These are phyloP conservation scores for Bidens hawaiensis DNA, from an alignment of 140 eudicot species.

Conservation along the genomic window DNA sequence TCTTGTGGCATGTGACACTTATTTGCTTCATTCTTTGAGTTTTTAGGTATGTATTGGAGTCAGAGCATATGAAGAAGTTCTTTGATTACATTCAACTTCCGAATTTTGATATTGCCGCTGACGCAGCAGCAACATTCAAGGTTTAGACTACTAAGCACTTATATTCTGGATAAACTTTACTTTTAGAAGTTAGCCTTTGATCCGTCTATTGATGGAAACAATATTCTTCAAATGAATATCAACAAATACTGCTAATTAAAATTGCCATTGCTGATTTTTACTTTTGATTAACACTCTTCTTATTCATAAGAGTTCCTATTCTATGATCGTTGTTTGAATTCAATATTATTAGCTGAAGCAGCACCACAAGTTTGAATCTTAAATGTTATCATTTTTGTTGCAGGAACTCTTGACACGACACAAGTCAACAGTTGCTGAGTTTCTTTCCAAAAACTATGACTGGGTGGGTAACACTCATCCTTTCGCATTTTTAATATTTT, in stretches of 20 bases:
- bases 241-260: background rate
- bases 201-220: background rate
- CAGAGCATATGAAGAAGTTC: constrained; percentile 81
- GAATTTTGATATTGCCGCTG: constrained; percentile 93
- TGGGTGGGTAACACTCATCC: constrained; percentile 63
- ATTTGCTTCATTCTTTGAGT: constrained; percentile 10
- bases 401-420: constrained; percentile 99
- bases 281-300: background rate
- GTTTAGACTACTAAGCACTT: no score
- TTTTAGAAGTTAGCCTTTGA: background rate
- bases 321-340: constrained; percentile 1
- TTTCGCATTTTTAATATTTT: background rate
- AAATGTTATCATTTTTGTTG: constrained; percentile 24
- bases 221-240: no score
- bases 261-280: background rate
- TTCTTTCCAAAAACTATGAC: constrained; percentile 92
- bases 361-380: constrained; percentile 9
- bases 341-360: background rate
- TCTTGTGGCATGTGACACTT: background rate
- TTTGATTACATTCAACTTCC: constrained; percentile 81
- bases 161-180: background rate
- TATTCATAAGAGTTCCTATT: no score
- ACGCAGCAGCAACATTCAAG: constrained; percentile 98
- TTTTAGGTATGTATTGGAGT: constrained; percentile 72
- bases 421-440: constrained; percentile 95